Percentiles rank a stretch among this genome's conserved stretches.
These are phyloP conservation scores for Sporisorium iseilematis-ciliati DNA, from an alignment of 1,284 basidiomycete species.

Conservation along the genomic window DNA sequence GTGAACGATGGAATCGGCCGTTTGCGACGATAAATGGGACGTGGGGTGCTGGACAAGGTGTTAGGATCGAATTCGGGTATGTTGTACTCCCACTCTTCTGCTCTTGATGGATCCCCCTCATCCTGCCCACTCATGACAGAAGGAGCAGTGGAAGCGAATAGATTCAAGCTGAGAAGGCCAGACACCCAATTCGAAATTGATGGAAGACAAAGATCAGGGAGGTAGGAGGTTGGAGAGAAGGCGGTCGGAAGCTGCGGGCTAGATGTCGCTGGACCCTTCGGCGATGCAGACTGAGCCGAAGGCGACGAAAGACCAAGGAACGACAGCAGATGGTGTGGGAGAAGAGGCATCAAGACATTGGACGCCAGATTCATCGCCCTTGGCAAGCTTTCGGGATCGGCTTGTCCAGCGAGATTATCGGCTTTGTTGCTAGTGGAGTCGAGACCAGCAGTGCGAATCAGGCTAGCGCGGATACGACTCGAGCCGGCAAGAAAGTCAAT, in stretches of 20 bases:
- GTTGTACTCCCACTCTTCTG: constrained; percentile 57
- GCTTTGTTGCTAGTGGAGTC: not conserved
- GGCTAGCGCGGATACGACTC: constrained; percentile 48
- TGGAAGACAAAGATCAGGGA: constrained; percentile 11
- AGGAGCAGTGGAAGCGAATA: not conserved
- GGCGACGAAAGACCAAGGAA: constrained; percentile 35
- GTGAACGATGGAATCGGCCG: constrained; percentile 35
- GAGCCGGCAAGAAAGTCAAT: constrained; percentile 58
- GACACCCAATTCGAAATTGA: constrained; percentile 26
- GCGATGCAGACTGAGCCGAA: not conserved
- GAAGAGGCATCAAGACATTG: constrained; percentile 38
- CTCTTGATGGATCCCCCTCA: constrained; percentile 19
- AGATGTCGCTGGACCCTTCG: not conserved
- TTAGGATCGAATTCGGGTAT: constrained; percentile 55
- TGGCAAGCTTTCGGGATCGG: not conserved
- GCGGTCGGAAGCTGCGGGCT: not conserved
- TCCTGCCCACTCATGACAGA: not conserved
- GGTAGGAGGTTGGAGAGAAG: constrained; percentile 11
- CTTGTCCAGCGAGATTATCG: not conserved
- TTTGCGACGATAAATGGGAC: constrained; percentile 56
- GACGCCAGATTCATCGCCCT: not conserved
- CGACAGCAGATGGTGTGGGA: constrained; percentile 52
- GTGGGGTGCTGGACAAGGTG: constrained; percentile 41
- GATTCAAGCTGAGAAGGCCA: constrained; percentile 20
- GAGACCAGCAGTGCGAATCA: constrained; percentile 39